Base-by-base conservation (phyloP, 768 basidiomycete genomes). In the Trametes cingulata region DNA sequence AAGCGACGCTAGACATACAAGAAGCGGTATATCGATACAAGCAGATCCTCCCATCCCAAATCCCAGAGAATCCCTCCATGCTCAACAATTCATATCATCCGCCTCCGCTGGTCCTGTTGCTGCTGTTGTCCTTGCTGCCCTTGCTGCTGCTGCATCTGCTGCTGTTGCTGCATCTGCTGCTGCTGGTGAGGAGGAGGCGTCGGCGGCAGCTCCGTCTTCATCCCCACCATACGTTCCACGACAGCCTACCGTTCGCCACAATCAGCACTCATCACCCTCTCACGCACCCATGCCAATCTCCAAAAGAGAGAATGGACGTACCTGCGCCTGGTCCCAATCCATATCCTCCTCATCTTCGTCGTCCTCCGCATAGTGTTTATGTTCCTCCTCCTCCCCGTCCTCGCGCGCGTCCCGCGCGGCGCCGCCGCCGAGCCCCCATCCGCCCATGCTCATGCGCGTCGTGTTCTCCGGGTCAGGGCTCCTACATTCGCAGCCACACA, bases 281-380 rank as follows among this genome's bases (percentile, higher is more conserved):
- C 25, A 52, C 35, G 47, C 36, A 8, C n/a, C 49, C 5, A 43
- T 7, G 24, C 24, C 25, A 19, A 19, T 24, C 13, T 22, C 24
- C 19, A 15, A 3, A 4, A 37, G n/a, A 45, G 40, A 15, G 39
- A 14, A n/a, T 7, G 20, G 24, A 50, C 68, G 57, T 59, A 84
- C 86, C 79, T 90, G 87, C 40, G 83, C 84, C 68, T 88, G 82
- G 65, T 88, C 88, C 85, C 85, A 88, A 60, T 88, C 85, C 66
- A 84, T 69, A 10, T 76, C 69, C 50, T 85, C 85, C 22, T 87
- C 86, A 7, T 88, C 85, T 36, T 88, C 87, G 20, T 73, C 74
- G 20, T 75, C 73, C 66, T 76, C 82, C 15, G 65, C 72, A 20
- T 65, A 69, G 50, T 83, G 84, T 54, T 83, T 72, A 27, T 65